Evolutionary conservation across 306 rosid species (phyloP), one percentile per base, ranked within the genome.

Genomic region (Quercus aquifolioides): DNA sequence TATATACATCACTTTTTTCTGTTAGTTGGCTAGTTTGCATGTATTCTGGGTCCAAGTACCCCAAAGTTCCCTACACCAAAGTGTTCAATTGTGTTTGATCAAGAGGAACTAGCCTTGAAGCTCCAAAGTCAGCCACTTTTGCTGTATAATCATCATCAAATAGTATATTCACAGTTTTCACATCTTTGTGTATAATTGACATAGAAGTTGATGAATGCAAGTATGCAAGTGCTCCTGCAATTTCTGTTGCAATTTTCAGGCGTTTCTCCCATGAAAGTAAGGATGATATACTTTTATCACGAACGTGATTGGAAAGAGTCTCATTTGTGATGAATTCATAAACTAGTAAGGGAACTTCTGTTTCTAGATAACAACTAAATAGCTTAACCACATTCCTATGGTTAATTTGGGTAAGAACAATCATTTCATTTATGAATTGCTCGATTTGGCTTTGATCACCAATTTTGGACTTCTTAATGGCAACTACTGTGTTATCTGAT

Each of bases 1-100:
- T 88, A 52, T 86, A 88, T 0, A 90, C 94, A 68, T 88, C 94
- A 57, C 94, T 90, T 43, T 90, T 90, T n/a, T 86, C 86, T 14
- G 87, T 88, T 54, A 90, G 58, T 2, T 82, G 86, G 57, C 90
- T 85, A 14, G 89, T 86, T 1, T 69, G 80, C 18, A 88, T 64
- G 52, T 87, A 90, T 56, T 87, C 85, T 0, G 93, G 91, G 23
- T 87, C 91, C 5, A 89, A 81, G 52, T 89, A 89, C 5, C 89
- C 91, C 0, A 83, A 14, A 11, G 93, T 89, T 19, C 93, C 93
- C 12, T 87, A 88, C 55, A 89, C 91, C 75, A 89, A 64, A 1
- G 91, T 89, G 1, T 81, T 68, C 51, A 87, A 5, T 4, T 89
- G 83, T 41, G 55, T 31, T 68, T 81, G 78, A 80, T 89, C 91